Conservation (phyloP, 768 basidiomycete genomes). For the Russula virescens region DNA sequence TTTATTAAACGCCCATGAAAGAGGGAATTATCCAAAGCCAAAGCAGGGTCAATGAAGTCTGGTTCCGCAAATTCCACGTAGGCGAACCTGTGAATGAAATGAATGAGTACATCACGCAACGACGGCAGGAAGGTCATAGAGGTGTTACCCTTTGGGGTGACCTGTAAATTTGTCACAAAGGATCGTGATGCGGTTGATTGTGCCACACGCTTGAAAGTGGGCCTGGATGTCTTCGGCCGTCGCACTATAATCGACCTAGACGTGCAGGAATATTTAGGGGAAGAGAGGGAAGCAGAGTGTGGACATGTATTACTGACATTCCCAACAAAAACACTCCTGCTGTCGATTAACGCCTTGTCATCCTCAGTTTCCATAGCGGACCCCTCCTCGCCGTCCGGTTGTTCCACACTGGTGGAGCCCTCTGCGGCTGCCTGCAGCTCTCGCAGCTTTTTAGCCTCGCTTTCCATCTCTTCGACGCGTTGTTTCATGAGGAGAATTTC, state of each 20-base stretch:
- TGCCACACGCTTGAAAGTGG: conserved; percentile 96
- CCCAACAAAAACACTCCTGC: conserved; percentile 89
- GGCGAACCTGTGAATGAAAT: conserved; percentile 60
- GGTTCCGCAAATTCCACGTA: conserved; percentile 98
- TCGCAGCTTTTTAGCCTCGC: conserved; percentile 80
- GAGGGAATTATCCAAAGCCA: conserved; percentile 93
- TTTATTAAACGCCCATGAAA: conserved; percentile 92
- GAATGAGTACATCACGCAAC: conserved; percentile 17
- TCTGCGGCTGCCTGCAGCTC: conserved; percentile 80
- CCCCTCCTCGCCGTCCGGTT: conserved; percentile 40
- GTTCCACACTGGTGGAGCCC: conserved; percentile 45
- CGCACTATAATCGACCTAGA: conserved; percentile 91
- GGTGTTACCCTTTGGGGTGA: conserved; percentile 89
- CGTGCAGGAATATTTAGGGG: neutral
- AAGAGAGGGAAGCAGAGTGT: neutral
- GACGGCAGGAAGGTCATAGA: neutral
- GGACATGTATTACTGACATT: conserved; percentile 59
- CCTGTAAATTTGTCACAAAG: conserved; percentile 99
- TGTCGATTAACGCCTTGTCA: conserved; percentile 74
- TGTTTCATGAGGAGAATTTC: conserved; percentile 90
- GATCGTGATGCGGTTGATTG: conserved; percentile 98
- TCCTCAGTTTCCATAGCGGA: conserved; percentile 74
- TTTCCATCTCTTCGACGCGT: conserved; percentile 89
- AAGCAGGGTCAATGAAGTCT: conserved; percentile 81
- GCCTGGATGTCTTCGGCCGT: conserved; percentile 98